Conservation (phyloP, 345 rosid genomes). For the Draba incana region DNA sequence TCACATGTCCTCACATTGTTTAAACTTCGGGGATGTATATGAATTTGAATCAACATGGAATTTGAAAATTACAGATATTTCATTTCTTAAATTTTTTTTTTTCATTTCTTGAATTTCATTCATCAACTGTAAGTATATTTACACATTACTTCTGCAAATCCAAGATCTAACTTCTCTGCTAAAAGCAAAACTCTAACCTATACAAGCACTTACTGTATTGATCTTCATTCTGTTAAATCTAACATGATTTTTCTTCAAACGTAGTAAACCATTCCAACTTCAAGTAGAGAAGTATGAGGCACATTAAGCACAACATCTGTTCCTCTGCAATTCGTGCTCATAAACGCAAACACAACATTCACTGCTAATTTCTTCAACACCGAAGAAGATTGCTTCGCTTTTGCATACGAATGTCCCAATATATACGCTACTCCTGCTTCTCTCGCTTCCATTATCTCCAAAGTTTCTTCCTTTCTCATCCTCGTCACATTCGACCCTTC, state of each 20-base stretch:
- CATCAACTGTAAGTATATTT: conserved; percentile 26
- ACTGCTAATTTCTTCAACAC: conserved; percentile 65
- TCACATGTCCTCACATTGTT: not conserved
- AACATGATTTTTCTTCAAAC: conserved; percentile 40
- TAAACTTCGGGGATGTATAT: not conserved
- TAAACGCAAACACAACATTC: conserved; percentile 57
- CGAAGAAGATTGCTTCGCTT: conserved; percentile 67
- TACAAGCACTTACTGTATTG: conserved; percentile 15
- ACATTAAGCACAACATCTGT: conserved; percentile 65
- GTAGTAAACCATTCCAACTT: conserved; percentile 77
- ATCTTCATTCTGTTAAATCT: conserved; percentile 18
- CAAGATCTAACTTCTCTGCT: conserved; percentile 12
- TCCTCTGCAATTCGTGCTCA: conserved; percentile 77
- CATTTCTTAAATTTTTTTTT: conserved; percentile 3
- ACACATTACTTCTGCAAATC: conserved; percentile 23
- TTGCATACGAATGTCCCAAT: conserved; percentile 64
- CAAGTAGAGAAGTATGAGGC: conserved; percentile 69
- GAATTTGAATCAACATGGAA: not conserved
- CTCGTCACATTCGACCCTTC: not conserved
- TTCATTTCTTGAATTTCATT: conserved; percentile 20
- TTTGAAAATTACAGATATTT: not conserved
- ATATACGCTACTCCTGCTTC: conserved; percentile 75
- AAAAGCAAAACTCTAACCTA: conserved; percentile 9
- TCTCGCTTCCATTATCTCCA: conserved; percentile 58
- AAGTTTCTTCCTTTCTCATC: conserved; percentile 45